Conservation (phyloP, 1,284 basidiomycete genomes). For the Agaricales sp. region DNA sequence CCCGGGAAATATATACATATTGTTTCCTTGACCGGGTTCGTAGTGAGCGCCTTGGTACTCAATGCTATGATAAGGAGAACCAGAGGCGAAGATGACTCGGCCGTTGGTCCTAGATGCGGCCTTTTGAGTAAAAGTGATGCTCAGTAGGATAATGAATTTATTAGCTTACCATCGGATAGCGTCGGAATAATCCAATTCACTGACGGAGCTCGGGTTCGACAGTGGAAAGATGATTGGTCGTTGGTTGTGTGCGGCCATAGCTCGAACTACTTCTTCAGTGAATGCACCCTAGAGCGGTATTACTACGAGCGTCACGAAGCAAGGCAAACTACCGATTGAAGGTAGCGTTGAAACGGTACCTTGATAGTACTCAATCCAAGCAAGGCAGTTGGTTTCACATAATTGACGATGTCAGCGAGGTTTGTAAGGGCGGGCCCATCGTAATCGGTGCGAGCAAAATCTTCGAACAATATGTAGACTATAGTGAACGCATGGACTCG, state of each 20-base stretch:
- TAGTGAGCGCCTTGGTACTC: conserved; percentile 39
- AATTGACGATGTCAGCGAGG: conserved; percentile 64
- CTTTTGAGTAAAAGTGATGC: conserved; percentile 5
- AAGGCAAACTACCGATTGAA: not conserved
- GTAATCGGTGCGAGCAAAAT: conserved; percentile 67
- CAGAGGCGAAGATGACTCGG: conserved; percentile 68
- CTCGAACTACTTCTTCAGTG: conserved; percentile 53
- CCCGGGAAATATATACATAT: conserved; percentile 61
- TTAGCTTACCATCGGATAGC: conserved; percentile 52
- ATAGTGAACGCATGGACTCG: not conserved
- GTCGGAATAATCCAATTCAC: conserved; percentile 62
- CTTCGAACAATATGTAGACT: conserved; percentile 19
- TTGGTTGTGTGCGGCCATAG: conserved; percentile 63
- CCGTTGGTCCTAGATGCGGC: conserved; percentile 41
- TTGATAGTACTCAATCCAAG: conserved; percentile 72
- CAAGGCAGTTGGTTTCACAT: conserved; percentile 77
- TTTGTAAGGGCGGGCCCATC: conserved; percentile 50
- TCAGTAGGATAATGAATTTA: not conserved
- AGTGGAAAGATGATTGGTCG: conserved; percentile 82
- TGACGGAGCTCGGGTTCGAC: conserved; percentile 68
- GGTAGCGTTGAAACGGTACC: conserved; percentile 20
- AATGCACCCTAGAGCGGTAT: conserved; percentile 50
- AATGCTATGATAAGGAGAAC: conserved; percentile 63
- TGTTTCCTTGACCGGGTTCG: conserved; percentile 77
- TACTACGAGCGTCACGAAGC: conserved; percentile 8